Base-by-base conservation (phyloP, 805 yeast genomes). In the Sugiyamaella valdiviana region DNA sequence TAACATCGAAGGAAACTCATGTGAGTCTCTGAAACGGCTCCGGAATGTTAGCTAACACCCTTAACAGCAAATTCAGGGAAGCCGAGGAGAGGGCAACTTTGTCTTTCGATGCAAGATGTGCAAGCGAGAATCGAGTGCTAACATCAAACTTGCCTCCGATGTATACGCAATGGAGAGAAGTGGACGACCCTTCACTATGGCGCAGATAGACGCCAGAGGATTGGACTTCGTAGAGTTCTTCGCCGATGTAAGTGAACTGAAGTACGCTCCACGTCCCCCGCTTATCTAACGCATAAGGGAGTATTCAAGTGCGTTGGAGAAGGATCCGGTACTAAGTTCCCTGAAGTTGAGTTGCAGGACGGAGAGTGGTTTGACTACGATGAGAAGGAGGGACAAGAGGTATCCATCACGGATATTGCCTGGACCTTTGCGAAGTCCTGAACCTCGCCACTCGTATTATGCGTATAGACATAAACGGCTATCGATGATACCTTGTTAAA, bases 321-420 rank as follows among this genome's bases (percentile, higher is more conserved):
- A 5, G 80, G 77, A 12, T 63, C 77, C 2, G 64, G 68, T 10
- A 71, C 83, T 7, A 65, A 62, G 46, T 86, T 85, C 59, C 60
- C 61, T 5, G 86, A 84, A 23, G 76, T 88, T 21, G 93, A 84
- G 48, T 69, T 89, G 23, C 76, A 73, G 35, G 96, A 86, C 21
- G 80, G 78, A 46, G 98, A 93, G 62, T 90, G 96, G 90, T 93
- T 82, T 62, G 99, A 93, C 59, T 93, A 90, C 62, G 98, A 93
- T 63, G 98, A 93, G 49, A 78, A 80, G 55, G 82, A 84, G 6
- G 77, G 79, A 10, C 77, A 71, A 39, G 97, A 91, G 65, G 96
- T 89, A 16, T 79, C 90, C 19, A 76, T 93, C 14, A 80, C 85
- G 1, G 90, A 86, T 2, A 71, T 80, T n/a, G 61, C 66, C 39